A percentile compares a stretch with the other conserved stretches of the same genome.
phyloP scores from a whole-genome alignment of 2,329 filamentous ascomycete species.

The Cladosporium sp. region DNA sequence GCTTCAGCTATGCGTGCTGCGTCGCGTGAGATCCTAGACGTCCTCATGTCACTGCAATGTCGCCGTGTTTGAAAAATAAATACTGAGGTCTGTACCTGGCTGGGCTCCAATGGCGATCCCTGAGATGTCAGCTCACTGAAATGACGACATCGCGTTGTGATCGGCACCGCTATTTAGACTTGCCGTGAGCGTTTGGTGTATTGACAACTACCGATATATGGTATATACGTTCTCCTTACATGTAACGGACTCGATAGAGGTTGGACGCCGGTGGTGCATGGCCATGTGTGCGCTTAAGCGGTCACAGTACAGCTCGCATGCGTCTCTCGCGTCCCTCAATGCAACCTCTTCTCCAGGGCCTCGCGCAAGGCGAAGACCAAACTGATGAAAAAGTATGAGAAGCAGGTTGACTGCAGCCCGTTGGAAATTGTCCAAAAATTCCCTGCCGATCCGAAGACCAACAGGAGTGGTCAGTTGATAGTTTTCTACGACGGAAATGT shows the following conservation, averaged over 20 bases:
- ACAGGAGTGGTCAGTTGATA: constrained; percentile 71
- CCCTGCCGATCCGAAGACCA: constrained; percentile 66
- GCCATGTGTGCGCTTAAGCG: too few relatives aligned
- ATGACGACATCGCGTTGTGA: constrained; percentile 7
- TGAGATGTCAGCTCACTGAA: neutral
- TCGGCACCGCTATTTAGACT: neutral
- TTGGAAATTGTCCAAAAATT: constrained; percentile 80
- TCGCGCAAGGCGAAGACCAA: constrained; percentile 57
- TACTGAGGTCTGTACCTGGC: too few relatives aligned
- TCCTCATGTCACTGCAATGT: constrained; percentile 16
- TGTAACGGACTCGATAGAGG: too few relatives aligned
- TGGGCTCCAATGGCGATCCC: neutral
- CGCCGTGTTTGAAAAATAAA: neutral
- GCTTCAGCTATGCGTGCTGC: constrained; percentile 22
- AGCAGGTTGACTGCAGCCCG: constrained; percentile 60
- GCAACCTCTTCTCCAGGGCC: constrained; percentile 11
- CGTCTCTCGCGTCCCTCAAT: neutral
- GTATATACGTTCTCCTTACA: too few relatives aligned
- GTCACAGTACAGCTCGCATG: too few relatives aligned
- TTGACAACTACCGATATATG: too few relatives aligned
- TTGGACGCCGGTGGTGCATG: too few relatives aligned
- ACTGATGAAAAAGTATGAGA: neutral
- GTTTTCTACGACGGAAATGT: constrained; percentile 61
- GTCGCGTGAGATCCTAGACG: constrained; percentile 22
- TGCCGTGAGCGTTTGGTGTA: too few relatives aligned